phyloP scores from a whole-genome alignment of 2,329 filamentous ascomycete species.

The Fusarium devonianum region DNA sequence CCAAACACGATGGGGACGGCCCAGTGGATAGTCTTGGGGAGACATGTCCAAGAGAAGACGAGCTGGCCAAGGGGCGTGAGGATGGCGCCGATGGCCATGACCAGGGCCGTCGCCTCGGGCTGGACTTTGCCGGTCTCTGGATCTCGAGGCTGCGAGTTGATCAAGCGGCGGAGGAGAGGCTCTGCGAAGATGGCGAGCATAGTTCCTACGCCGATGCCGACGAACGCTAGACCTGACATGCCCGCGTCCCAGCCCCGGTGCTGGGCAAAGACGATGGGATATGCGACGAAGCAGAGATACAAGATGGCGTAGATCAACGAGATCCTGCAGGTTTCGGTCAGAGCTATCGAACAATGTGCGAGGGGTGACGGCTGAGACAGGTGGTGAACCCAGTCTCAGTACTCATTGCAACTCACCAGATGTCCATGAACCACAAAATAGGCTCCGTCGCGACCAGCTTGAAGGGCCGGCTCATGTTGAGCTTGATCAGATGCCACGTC shows the following conservation, averaged over 20 bases:
- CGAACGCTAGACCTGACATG: slow-evolving; percentile 77
- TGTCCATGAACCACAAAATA: slow-evolving; percentile 75
- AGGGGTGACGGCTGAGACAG: background rate
- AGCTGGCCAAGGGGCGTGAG: slow-evolving; percentile 81
- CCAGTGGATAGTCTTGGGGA: slow-evolving; percentile 80
- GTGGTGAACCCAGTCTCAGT: background rate
- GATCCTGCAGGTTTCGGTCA: slow-evolving; percentile 60
- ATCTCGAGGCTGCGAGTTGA: slow-evolving; percentile 78
- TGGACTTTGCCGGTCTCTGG: slow-evolving; percentile 74
- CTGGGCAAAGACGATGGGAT: slow-evolving; percentile 82
- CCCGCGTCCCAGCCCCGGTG: slow-evolving; percentile 79
- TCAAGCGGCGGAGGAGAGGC: slow-evolving; percentile 77
- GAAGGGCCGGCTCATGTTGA: slow-evolving; percentile 81
- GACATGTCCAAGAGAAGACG: slow-evolving; percentile 87
- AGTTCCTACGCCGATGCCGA: slow-evolving; percentile 71
- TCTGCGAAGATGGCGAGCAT: slow-evolving; percentile 68
- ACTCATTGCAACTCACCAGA: slow-evolving; percentile 59
- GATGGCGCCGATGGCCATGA: slow-evolving; percentile 80
- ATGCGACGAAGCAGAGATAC: slow-evolving; percentile 89
- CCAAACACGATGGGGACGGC: slow-evolving; percentile 80
- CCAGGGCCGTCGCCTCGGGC: slow-evolving; percentile 81
- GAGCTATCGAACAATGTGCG: background rate
- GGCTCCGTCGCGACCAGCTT: slow-evolving; percentile 81
- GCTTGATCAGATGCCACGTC: slow-evolving; percentile 71
- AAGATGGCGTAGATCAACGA: slow-evolving; percentile 87